Evolutionary conservation across 1,284 basidiomycete genomes (phyloP).

Genomic region (Fistulinella staudtii): DNA sequence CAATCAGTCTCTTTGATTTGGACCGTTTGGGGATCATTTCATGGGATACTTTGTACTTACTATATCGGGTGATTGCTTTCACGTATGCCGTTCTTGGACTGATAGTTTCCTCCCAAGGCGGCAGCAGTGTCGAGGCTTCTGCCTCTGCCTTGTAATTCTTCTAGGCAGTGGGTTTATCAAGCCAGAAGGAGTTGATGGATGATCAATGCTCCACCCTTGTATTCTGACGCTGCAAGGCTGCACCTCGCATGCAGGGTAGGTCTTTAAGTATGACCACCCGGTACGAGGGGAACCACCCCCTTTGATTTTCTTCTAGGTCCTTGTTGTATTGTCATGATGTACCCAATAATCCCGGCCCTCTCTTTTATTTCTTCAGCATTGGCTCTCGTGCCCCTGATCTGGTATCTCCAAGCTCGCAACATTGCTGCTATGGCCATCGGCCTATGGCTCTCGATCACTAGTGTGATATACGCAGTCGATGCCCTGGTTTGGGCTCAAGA

Average conservation of each 20-base stretch:
- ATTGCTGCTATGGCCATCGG: conserved; percentile 44
- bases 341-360: conserved; percentile 41
- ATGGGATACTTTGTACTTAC: conserved; percentile 21
- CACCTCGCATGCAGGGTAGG: not conserved
- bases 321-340: conserved; percentile 37
- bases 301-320: conserved; percentile 10
- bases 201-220: conserved; percentile 14
- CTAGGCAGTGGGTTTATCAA: conserved; percentile 23
- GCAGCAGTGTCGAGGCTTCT: not conserved
- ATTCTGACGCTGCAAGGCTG: conserved; percentile 4
- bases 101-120: conserved; percentile 8
- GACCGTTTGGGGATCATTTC: conserved; percentile 1
- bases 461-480: conserved; percentile 31
- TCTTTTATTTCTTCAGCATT: conserved; percentile 47
- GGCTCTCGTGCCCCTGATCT: conserved; percentile 36
- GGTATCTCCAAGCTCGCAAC: conserved; percentile 44
- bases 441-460: conserved; percentile 30
- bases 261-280: conserved; percentile 17
- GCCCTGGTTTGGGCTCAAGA: conserved; percentile 29
- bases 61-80: conserved; percentile 30
- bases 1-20: too few species aligned
- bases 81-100: conserved; percentile 22
- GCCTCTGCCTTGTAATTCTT: conserved; percentile 23
- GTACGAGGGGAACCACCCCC: conserved; percentile 1
- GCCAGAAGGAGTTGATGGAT: conserved; percentile 2